phyloP scores from a whole-genome alignment of 192 early-diverging fungal genomes.

The Glomus cerebriforme region DNA sequence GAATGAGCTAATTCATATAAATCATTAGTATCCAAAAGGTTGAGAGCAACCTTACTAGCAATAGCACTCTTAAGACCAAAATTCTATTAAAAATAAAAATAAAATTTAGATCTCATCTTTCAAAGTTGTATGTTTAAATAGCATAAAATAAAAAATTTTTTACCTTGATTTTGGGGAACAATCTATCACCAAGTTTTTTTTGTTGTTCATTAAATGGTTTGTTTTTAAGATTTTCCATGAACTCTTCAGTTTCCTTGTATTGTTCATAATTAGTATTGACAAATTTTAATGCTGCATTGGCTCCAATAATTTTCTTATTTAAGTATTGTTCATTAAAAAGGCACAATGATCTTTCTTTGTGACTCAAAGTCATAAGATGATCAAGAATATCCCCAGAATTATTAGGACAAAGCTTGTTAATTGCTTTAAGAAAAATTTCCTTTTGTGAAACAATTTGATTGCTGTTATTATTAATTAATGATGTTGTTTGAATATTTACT shows the following conservation, averaged over 20 bases:
- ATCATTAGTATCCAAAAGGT: conserved; percentile 43
- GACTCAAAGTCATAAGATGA: conserved; percentile 42
- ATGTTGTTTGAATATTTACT: neutral
- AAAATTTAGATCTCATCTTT: neutral
- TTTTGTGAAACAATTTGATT: conserved; percentile 29
- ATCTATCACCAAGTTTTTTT: conserved; percentile 42
- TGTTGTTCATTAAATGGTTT: conserved; percentile 40
- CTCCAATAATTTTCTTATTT: conserved; percentile 39
- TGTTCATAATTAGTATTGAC: conserved; percentile 29
- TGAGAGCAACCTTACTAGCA: conserved; percentile 46
- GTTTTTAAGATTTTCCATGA: conserved; percentile 34
- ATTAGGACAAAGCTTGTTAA: conserved; percentile 32
- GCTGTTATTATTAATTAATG: neutral
- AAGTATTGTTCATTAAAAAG: conserved; percentile 48
- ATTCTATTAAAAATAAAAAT: conserved; percentile 13
- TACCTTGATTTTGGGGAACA: conserved; percentile 50
- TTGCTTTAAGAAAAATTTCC: conserved; percentile 40
- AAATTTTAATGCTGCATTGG: conserved; percentile 39
- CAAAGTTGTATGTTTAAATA: no score
- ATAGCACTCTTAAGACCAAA: conserved; percentile 27
- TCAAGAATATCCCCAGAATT: conserved; percentile 44
- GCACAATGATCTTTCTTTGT: conserved; percentile 49
- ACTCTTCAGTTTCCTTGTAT: conserved; percentile 32
- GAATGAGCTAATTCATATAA: conserved; percentile 41
- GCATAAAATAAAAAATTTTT: conserved; percentile 6